A percentile compares a stretch with the other conserved stretches of the same genome.
Conservation (phyloP, 176 grass and related monocot genomes). For the Themeda triandra region DNA sequence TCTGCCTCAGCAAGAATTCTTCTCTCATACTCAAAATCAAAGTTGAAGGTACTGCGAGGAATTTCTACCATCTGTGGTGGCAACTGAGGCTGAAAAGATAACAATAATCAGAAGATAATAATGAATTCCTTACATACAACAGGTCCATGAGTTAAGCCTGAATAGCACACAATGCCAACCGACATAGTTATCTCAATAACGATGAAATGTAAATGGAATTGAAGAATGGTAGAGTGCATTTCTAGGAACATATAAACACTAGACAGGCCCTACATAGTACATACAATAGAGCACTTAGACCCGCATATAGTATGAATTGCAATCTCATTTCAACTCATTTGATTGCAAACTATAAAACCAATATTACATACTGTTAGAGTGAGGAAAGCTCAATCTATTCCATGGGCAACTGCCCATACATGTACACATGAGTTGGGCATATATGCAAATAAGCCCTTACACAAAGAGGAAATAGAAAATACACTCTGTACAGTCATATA, state of each 20-base stretch:
- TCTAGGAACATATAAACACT: background rate
- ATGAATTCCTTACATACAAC: background rate
- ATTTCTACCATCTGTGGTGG: constrained; percentile 59
- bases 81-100: constrained; percentile 72
- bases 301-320: background rate
- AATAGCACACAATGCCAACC: background rate
- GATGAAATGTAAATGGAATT: background rate
- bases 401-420: too few species aligned
- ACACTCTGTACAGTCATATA: too few species aligned
- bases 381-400: too few species aligned
- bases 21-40: constrained; percentile 93
- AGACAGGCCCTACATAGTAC: background rate
- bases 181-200: background rate
- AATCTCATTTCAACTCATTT: background rate
- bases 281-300: background rate
- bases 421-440: too few species aligned
- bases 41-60: constrained; percentile 78
- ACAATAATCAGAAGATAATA: background rate
- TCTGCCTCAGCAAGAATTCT: constrained; percentile 91
- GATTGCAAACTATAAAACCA: background rate
- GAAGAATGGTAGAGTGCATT: background rate
- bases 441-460: too few species aligned
- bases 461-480: too few species aligned
- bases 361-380: background rate
- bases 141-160: background rate